Conservation (phyloP, 2,329 filamentous ascomycete genomes). For the Scorias spongiosa region DNA sequence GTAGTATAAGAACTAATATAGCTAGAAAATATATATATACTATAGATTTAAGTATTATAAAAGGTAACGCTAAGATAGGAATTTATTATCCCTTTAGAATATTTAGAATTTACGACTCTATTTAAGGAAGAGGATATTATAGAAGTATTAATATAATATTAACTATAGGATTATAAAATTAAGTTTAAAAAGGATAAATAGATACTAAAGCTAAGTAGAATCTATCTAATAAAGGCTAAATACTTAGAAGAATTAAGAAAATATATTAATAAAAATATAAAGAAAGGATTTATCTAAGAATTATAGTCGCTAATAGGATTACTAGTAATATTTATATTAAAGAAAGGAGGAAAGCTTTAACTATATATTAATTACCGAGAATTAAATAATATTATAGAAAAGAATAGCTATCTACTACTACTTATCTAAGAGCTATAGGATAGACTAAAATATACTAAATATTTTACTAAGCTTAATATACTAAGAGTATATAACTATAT, state of each 20-base stretch:
- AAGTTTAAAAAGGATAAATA: not conserved
- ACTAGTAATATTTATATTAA: not conserved
- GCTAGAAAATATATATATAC: not conserved
- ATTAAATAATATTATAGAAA: not conserved
- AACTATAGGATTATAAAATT: not conserved
- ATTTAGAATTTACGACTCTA: not conserved
- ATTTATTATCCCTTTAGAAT: not conserved
- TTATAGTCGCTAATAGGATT: not conserved
- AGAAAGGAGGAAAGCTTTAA: not conserved
- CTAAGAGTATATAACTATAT: not conserved
- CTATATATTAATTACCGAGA: not conserved
- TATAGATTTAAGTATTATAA: not conserved
- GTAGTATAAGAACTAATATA: not conserved
- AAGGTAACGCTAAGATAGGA: not conserved
- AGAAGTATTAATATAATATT: not conserved
- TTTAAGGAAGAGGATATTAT: not conserved
- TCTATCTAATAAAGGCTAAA: not conserved
- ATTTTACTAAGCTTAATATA: not conserved
- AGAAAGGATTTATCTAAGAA: not conserved
- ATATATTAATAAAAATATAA: not conserved
- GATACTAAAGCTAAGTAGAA: not conserved
- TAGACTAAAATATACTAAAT: not conserved
- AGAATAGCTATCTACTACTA: not conserved
- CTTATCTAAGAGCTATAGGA: slow-evolving; percentile 1
- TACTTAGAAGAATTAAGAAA: not conserved